Evolutionary conservation across 2,329 filamentous ascomycete genomes (phyloP), one percentile per base, ranked within the genome.

Genomic region (Colletotrichum musae): DNA sequence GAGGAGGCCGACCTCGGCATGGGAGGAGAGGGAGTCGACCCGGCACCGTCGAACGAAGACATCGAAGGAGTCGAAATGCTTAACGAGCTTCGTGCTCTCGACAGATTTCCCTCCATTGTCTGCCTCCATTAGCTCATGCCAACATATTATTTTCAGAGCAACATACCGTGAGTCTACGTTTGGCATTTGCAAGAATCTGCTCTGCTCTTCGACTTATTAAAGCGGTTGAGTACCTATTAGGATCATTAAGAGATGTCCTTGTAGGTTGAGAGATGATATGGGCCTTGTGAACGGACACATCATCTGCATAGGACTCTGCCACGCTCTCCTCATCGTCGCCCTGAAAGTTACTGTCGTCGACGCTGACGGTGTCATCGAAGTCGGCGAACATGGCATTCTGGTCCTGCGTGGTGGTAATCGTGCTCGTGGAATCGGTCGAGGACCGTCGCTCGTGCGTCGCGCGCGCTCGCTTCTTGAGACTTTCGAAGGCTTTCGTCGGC

Each of bases 91-190:
- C 94, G 89, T 36, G 94, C 95, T 70, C 94, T 91, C 66, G 88
- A 91, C 21, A 98, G 85, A 74, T 98, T 98, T 45, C 92, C 94
- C 81, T 98, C 95, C 94, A 98, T 97, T 39, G 93, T 93, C 94
- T 97, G 78, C 24, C 58, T 15, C 43, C 52, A 69, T 81, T 71
- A 80, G 75, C 57, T 10, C 32, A 21, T 39, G 52, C 57, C 26
- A n/a, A 7, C 18, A 5, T 15, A 2, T 12, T 21, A 15, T n/a
- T 21, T 43, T 9, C 16, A 16, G 7, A 13, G 21, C 13, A 13
- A 18, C 93, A 79, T 86, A 97, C 94, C 77, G 93, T 96, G 70
- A 98, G 85, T 74, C 94, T 88, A 78, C 91, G 92, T 83, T 98
- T 98, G 39, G 95, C 95, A 80, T 97, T 97, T 64, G 94, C 94